These are phyloP conservation scores for Penicillium sumatraense DNA, from an alignment of 2,329 filamentous ascomycete genomes.

Conservation along the genomic window DNA sequence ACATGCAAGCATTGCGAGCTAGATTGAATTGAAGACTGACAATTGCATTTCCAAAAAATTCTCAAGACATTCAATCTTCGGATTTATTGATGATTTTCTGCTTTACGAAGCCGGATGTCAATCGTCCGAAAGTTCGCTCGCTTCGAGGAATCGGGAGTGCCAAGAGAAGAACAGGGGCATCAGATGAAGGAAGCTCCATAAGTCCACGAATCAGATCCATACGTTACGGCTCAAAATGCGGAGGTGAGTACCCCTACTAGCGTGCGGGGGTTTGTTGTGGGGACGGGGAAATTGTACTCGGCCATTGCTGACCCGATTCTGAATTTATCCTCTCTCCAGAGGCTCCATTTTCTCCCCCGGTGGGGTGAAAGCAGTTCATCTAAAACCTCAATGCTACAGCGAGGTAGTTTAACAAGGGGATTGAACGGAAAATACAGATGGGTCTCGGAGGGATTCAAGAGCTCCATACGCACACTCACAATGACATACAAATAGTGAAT, in stretches of 20 bases:
- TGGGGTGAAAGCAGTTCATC: too few species aligned
- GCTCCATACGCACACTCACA: too few species aligned
- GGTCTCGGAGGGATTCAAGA: too few species aligned
- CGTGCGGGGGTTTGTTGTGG: not conserved
- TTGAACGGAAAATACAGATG: too few species aligned
- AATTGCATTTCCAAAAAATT: not conserved
- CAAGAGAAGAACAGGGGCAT: not conserved
- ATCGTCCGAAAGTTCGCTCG: not conserved
- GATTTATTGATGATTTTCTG: not conserved
- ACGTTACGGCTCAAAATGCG: not conserved
- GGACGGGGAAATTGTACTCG: slow-evolving; percentile 24
- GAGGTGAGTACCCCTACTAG: not conserved
- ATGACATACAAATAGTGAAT: too few species aligned
- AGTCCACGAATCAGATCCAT: not conserved
- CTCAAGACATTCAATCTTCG: not conserved
- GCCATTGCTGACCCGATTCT: slow-evolving; percentile 18
- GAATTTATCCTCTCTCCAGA: not conserved
- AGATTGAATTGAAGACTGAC: not conserved
- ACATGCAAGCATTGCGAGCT: not conserved
- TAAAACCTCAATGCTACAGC: too few species aligned
- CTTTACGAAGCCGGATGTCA: not conserved
- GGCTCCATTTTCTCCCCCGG: too few species aligned
- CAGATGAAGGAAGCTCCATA: not conserved
- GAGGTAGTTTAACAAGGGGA: too few species aligned
- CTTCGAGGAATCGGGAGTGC: not conserved